A percentile compares a stretch with the other conserved stretches of the same genome.
Evolutionary conservation across 83 land plant genomes (phyloP).

Genomic region (Thuja plicata): DNA sequence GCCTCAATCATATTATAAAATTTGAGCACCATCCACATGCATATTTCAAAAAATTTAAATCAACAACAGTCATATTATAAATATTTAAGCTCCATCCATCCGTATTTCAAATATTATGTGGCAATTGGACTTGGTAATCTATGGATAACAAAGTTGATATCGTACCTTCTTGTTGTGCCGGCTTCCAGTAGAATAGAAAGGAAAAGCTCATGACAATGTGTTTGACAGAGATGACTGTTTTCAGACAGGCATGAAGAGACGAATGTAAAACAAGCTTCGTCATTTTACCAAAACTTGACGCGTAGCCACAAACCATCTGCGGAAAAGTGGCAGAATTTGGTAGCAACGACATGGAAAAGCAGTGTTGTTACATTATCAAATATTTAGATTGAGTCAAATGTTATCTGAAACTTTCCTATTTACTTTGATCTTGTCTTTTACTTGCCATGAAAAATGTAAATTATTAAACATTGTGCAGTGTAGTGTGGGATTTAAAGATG

Average conservation of each 20-base stretch:
- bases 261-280: not conserved
- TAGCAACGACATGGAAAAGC: not conserved
- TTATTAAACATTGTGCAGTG: too few species aligned
- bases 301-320: not conserved
- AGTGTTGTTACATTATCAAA: not conserved
- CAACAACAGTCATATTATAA: not conserved
- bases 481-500: too few species aligned
- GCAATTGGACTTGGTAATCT: not conserved
- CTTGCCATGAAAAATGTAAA: too few species aligned
- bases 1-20: not conserved
- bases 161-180: not conserved
- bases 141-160: not conserved
- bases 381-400: not conserved
- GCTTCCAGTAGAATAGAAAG: not conserved
- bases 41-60: not conserved
- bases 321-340: not conserved
- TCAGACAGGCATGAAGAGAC: not conserved
- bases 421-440: not conserved
- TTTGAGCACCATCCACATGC: not conserved
- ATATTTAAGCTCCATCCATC: not conserved
- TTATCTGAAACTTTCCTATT: not conserved
- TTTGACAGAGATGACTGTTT: not conserved
- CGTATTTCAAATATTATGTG: not conserved
- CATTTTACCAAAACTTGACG: not conserved
- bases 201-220: not conserved